phyloP scores from a whole-genome alignment of 2,329 filamentous ascomycete genomes.

The Epichloe baconii region DNA sequence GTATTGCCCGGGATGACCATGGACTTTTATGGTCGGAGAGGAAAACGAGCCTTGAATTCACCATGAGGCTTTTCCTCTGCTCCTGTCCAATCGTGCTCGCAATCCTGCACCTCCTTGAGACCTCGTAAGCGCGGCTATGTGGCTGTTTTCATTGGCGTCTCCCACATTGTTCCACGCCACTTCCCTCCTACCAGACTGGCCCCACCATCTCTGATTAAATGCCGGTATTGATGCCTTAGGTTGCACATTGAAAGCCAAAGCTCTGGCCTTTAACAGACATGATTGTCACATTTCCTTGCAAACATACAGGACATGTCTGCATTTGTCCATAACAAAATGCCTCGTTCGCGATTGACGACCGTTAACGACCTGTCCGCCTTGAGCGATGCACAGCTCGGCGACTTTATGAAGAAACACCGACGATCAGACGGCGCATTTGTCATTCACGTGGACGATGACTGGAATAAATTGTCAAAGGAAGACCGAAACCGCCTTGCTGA shows the following conservation, averaged over 20 bases:
- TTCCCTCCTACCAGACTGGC: too few relatives aligned
- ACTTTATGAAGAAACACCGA: slow-evolving; percentile 10
- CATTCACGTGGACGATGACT: slow-evolving; percentile 7
- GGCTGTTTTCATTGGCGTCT: too few relatives aligned
- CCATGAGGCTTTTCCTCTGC: not conserved
- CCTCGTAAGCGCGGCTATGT: too few relatives aligned
- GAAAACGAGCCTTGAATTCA: not conserved
- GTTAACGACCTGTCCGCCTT: slow-evolving; percentile 6
- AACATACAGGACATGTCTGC: not conserved
- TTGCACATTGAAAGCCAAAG: too few relatives aligned
- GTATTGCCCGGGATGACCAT: not conserved
- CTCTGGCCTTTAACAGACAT: too few relatives aligned
- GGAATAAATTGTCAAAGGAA: slow-evolving; percentile 7
- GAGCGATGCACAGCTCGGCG: slow-evolving; percentile 9
- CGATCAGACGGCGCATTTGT: slow-evolving; percentile 6
- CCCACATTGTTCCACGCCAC: too few relatives aligned
- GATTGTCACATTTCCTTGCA: not conserved
- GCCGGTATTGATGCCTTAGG: too few relatives aligned
- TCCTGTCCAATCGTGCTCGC: not conserved
- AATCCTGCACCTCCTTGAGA: not conserved
- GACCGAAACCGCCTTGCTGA: slow-evolving; percentile 8
- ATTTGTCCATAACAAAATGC: not conserved
- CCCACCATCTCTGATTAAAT: too few relatives aligned
- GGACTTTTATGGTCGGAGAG: not conserved
- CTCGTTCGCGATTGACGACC: not conserved